phyloP scores from a whole-genome alignment of 495 filamentous ascomycete species.

The Hypomontagnella monticulosa region DNA sequence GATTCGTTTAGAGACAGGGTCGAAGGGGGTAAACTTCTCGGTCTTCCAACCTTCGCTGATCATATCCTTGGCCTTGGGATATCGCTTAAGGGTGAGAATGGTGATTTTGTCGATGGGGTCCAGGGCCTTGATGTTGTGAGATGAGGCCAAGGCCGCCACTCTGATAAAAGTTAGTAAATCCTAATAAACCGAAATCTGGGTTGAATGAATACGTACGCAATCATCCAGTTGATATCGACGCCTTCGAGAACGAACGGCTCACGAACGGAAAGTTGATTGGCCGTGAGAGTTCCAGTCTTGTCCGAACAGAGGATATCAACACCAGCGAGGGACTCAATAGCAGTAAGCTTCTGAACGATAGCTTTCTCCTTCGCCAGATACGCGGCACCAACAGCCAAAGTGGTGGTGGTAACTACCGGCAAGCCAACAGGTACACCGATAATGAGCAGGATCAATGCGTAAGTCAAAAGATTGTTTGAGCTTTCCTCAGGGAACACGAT shows the following conservation, averaged over 20 bases:
- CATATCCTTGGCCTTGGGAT: conserved; percentile 76
- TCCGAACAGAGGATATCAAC: conserved; percentile 97
- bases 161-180: too few relatives aligned
- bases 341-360: conserved; percentile 94
- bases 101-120: conserved; percentile 94
- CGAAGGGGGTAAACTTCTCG: conserved; percentile 83
- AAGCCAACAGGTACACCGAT: conserved; percentile 96
- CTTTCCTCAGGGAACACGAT: conserved; percentile 62
- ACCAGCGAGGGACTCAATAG: conserved; percentile 95
- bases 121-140: conserved; percentile 89
- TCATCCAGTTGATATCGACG: conserved; percentile 80
- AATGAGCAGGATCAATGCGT: conserved; percentile 84
- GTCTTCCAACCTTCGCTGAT: conserved; percentile 75
- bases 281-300: conserved; percentile 93
- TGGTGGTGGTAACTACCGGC: conserved; percentile 93
- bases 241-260: conserved; percentile 84
- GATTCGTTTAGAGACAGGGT: conserved; percentile 94
- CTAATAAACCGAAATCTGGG: too few relatives aligned
- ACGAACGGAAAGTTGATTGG: conserved; percentile 86
- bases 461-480: conserved; percentile 70
- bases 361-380: conserved; percentile 94
- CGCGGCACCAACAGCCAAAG: conserved; percentile 92
- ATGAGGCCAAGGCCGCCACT: conserved; percentile 86
- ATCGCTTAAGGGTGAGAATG: conserved; percentile 78
- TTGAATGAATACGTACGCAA: conserved; percentile 60